Percentiles rank a stretch among this genome's conserved stretches.
These are phyloP conservation scores for Volvox africanus DNA, from an alignment of 139 green algal genomes.

Conservation along the genomic window DNA sequence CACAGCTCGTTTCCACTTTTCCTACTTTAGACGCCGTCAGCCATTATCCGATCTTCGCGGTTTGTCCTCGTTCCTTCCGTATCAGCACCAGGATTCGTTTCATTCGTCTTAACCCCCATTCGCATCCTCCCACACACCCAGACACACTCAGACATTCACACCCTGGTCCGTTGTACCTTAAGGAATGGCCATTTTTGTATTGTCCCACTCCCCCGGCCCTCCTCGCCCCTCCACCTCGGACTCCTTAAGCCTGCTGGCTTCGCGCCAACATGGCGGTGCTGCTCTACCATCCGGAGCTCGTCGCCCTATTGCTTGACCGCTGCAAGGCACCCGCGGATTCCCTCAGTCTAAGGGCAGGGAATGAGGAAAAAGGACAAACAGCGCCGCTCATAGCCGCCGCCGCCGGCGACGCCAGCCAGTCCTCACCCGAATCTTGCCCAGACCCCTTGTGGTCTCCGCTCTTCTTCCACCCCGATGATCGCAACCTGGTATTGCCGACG, in stretches of 20 bases:
- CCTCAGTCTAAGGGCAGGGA: not conserved
- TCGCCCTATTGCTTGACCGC: constrained; percentile 27
- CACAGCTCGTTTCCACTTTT: no score
- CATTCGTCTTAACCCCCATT: no score
- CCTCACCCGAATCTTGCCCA: not conserved
- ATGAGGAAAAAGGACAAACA: not conserved
- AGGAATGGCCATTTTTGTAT: no score
- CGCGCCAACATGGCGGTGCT: constrained; percentile 20
- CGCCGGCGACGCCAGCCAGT: not conserved
- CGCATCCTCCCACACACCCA: no score
- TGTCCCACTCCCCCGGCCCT: not conserved
- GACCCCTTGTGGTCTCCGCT: not conserved
- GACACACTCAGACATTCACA: no score
- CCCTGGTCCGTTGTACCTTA: no score
- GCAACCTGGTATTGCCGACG: constrained; percentile 10
- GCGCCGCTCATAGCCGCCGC: not conserved
- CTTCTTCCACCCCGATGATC: not conserved
- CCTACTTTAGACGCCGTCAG: no score
- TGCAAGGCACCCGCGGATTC: not conserved
- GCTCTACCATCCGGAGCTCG: constrained; percentile 21
- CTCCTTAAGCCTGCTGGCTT: constrained; percentile 9
- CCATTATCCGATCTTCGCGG: no score
- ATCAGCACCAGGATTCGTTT: no score
- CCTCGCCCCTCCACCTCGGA: not conserved
- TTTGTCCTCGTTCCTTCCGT: no score